Percentiles rank a stretch among this genome's conserved stretches.
phyloP scores from a whole-genome alignment of 2,329 filamentous ascomycete genomes.

The Trichoderma harzianum region DNA sequence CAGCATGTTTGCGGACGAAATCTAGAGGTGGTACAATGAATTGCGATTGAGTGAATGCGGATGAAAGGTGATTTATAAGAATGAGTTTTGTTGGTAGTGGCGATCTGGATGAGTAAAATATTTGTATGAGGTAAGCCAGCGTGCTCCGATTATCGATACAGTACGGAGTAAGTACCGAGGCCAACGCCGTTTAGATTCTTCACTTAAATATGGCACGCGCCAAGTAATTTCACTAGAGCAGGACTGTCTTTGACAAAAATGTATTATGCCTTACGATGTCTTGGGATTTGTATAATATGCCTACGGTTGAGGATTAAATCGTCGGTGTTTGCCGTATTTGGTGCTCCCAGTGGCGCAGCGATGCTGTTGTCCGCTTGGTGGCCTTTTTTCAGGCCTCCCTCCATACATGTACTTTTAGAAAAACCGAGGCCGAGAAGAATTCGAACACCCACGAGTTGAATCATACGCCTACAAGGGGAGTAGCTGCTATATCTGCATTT shows the following conservation, averaged over 20 bases:
- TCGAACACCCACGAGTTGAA: too few relatives aligned
- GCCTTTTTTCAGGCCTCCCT: too few relatives aligned
- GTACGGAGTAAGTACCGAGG: too few relatives aligned
- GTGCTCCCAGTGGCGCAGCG: not conserved
- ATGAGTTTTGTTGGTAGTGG: not conserved
- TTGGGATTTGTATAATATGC: not conserved
- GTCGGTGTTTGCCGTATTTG: not conserved
- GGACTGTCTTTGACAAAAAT: not conserved
- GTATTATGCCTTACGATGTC: not conserved
- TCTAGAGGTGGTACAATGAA: not conserved
- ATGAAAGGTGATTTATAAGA: not conserved
- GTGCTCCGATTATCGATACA: not conserved
- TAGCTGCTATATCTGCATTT: too few relatives aligned
- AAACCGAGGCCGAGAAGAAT: too few relatives aligned
- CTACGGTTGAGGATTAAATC: not conserved
- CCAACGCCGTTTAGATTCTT: not conserved
- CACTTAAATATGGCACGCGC: not conserved
- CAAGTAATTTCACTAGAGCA: too few relatives aligned
- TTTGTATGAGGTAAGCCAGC: conserved; percentile 11
- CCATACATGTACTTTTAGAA: too few relatives aligned
- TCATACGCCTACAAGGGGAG: too few relatives aligned
- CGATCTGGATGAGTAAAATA: conserved; percentile 4
- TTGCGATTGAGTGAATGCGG: not conserved
- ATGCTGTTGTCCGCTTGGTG: not conserved
- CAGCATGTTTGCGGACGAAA: too few relatives aligned